Evolutionary conservation across 192 early-diverging fungal species (phyloP), one percentile per base, ranked within the genome.

Genomic region (Thamnidium elegans): DNA sequence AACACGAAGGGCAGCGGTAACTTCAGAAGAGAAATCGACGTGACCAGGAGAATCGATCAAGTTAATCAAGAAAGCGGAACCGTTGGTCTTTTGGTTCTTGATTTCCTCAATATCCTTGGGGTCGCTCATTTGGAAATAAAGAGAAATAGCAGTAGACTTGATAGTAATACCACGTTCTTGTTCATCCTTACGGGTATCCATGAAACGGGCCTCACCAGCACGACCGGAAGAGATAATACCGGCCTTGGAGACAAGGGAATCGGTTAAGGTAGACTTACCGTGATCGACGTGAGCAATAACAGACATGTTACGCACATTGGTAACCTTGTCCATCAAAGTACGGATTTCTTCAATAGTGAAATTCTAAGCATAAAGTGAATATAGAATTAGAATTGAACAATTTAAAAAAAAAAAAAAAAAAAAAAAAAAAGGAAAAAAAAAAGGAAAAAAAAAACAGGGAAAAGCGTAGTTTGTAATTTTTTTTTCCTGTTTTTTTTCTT

Each of bases 231-330:
- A 94, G 73, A 99, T 99, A 84, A 99, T 99, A 92, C 97, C 97
- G 70, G 95, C 93, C 84, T 93, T 95, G 69, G 92, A 90, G 50
- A 99, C 90, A 36, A 99, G 86, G 42, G 95, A 97, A 81, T 99
- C 97, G 71, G 92, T 90, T 68, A 95, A 75, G 52, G 96, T 95
- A 60, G 90, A 90, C 83, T 99, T 99, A 73, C 97, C 97, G 87
- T 99, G 97, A 80, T 99, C 97, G 85, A 99, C 97, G 90, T 99
- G 97, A 77, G 97, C 95, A 89, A 99, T 99, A 65, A 99, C 94
- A 68, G 94, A 96, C 94, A 99, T 99, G 90, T 97, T 99, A 79
- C 95, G 94, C 71, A 99, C 89, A 84, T 97, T 97, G 72, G 86
- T 79, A 62, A 87, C 82, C 76, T 91, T 61, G 62, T 65, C 61